Percentiles rank a stretch among this genome's conserved stretches.
Evolutionary conservation across 176 grass and related monocot species (phyloP).

Genomic region (Ampelocalamus luodianensis): DNA sequence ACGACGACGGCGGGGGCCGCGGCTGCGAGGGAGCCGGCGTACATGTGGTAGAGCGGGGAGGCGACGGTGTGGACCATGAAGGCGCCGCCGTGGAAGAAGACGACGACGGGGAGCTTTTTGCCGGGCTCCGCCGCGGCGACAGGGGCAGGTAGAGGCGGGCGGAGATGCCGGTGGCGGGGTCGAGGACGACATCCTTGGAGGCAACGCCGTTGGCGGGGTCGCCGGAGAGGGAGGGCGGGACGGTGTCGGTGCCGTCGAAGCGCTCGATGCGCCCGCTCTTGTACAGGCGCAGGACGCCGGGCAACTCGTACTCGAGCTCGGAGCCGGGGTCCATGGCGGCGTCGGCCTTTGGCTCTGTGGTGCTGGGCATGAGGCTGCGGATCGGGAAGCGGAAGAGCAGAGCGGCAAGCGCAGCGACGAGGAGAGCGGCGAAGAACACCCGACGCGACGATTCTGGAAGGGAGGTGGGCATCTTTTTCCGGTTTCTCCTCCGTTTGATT

Average conservation of each 20-base stretch:
- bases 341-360: neutral
- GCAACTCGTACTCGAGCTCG: constrained; percentile 60
- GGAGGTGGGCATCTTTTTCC: constrained; percentile 5
- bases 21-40: constrained; percentile 50
- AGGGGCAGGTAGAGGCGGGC: constrained; percentile 66
- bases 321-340: constrained; percentile 53
- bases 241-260: constrained; percentile 61
- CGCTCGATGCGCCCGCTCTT: constrained; percentile 78
- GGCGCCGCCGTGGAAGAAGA: constrained; percentile 92
- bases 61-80: constrained; percentile 71
- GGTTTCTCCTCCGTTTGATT: neutral
- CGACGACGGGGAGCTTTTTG: constrained; percentile 64
- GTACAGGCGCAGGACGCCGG: constrained; percentile 50
- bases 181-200: constrained; percentile 70
- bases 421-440: constrained; percentile 31
- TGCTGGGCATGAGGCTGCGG: neutral
- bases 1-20: constrained; percentile 57
- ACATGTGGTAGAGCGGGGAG: constrained; percentile 69
- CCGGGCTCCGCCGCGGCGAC: neutral
- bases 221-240: constrained; percentile 51
- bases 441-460: constrained; percentile 7
- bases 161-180: constrained; percentile 43
- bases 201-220: constrained; percentile 56
- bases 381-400: constrained; percentile 27
- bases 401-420: constrained; percentile 39